Evolutionary conservation across 331 rosid species (phyloP), one percentile per base, ranked within the genome.

Genomic region (Pyrus hybrid): DNA sequence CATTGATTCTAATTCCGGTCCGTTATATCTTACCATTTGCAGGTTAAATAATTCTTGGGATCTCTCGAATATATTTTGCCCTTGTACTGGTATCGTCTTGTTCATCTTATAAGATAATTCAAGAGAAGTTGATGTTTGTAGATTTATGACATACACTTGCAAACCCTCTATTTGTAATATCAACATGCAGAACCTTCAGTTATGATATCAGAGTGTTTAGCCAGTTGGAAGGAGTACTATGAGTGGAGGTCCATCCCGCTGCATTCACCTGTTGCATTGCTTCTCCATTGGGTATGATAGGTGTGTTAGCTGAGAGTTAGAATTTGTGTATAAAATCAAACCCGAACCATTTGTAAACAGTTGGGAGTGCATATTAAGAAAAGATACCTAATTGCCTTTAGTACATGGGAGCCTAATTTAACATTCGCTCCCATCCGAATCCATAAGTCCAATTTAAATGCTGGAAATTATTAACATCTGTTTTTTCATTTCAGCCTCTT

Each of bases 281-380:
- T 90, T 80, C 99, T 94, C 84, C 97, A 92, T 25, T 89, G 92
- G 94, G 97, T 94, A 92, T 79, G 93, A 65, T 35, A 45, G 61
- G 65, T 66, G 20, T 72, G 54, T 30, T 30, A 47, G 57, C 67
- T 54, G 33, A 20, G 62, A 49, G 41, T 74, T 67, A 28, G 13
- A 65, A 43, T 72, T 69, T 76, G 16, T 4, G 20, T 61, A 7
- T 47, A 12, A 43, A 25, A 9, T 43, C 13, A 73, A 62, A 10
- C 45, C 26, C 20, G 43, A 73, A 22, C 30, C 0, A 21, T 35
- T 66, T 74, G 22, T 21, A 43, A 16, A 3, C 43, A 43, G 7
- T 26, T 41, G 47, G 68, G 41, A 73, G 68, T 3, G 43, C 77
- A 41, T 37, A 4, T 5, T 43, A 73, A 61, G 74, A 6, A 58